A percentile compares a stretch with the other conserved stretches of the same genome.
Conservation (phyloP, 208 protist genomes). For the Leishmania mexicana region DNA sequence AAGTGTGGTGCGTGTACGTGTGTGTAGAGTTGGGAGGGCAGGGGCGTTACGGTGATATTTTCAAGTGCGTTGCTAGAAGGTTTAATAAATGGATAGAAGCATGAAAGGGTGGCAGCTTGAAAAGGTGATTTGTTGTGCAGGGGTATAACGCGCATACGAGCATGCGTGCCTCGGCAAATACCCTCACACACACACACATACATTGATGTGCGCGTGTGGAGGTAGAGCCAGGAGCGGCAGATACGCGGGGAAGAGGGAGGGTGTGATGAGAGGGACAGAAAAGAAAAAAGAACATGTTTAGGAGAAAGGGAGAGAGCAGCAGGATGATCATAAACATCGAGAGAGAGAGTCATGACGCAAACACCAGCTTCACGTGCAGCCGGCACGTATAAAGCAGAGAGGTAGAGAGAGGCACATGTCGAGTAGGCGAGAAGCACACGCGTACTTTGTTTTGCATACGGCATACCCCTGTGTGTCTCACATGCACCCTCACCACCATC, state of each 20-base stretch:
- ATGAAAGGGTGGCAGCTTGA: not conserved
- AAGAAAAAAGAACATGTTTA: not conserved
- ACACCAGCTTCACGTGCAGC: not conserved
- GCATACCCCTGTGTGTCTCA: not conserved
- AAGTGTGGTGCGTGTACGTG: conserved; percentile 65
- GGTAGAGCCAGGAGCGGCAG: not conserved
- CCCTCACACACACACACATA: not conserved
- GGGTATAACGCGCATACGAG: not conserved
- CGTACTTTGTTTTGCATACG: not conserved
- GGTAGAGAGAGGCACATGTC: not conserved
- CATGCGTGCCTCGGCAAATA: not conserved
- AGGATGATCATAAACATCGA: not conserved
- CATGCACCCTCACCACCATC: not conserved
- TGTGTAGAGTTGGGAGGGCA: not conserved
- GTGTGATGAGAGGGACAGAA: conserved; percentile 10
- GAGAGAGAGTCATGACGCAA: not conserved
- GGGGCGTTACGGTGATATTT: not conserved
- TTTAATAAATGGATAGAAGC: not conserved
- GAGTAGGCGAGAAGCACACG: not conserved
- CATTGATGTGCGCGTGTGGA: not conserved
- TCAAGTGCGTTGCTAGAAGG: not conserved
- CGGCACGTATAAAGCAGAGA: not conserved
- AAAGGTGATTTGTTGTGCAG: not conserved
- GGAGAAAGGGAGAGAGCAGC: conserved; percentile 7
- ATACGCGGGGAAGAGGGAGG: not conserved